Evolutionary conservation across 306 rosid genomes (phyloP).

Genomic region (Trifolium subterraneum): DNA sequence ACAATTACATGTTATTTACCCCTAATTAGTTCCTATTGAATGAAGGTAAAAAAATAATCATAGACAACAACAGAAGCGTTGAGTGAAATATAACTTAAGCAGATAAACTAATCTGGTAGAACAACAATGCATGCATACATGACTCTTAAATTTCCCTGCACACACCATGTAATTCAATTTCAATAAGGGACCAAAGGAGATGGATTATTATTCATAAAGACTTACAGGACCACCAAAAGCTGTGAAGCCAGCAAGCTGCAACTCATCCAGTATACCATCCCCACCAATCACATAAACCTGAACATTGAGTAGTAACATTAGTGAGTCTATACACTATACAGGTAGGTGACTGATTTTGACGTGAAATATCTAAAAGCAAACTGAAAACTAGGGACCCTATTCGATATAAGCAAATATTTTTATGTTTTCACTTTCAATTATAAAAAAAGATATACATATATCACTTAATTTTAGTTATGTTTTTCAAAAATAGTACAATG

Average conservation of each 20-base stretch:
- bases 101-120: conserved; percentile 5
- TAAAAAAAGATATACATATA: neutral
- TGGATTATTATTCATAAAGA: neutral
- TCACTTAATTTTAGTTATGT: neutral
- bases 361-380: neutral
- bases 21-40: neutral
- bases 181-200: neutral
- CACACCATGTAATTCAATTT: conserved; percentile 2
- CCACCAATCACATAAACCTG: conserved; percentile 93
- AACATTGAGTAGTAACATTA: conserved; percentile 28
- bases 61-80: conserved; percentile 7
- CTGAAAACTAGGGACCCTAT: neutral
- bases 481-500: neutral
- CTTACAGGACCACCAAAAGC: conserved; percentile 96
- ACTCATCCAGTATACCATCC: conserved; percentile 86
- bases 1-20: neutral
- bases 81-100: conserved; percentile 7
- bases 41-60: conserved; percentile 30
- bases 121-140: conserved; percentile 3
- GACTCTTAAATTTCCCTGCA: conserved; percentile 6
- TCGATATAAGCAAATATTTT: neutral
- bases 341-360: neutral
- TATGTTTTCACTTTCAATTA: neutral
- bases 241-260: conserved; percentile 84
- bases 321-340: neutral